Percentiles rank a stretch among this genome's conserved stretches.
phyloP scores from a whole-genome alignment of 495 filamentous ascomycete genomes.

The Hypoxylon crocopeplum region DNA sequence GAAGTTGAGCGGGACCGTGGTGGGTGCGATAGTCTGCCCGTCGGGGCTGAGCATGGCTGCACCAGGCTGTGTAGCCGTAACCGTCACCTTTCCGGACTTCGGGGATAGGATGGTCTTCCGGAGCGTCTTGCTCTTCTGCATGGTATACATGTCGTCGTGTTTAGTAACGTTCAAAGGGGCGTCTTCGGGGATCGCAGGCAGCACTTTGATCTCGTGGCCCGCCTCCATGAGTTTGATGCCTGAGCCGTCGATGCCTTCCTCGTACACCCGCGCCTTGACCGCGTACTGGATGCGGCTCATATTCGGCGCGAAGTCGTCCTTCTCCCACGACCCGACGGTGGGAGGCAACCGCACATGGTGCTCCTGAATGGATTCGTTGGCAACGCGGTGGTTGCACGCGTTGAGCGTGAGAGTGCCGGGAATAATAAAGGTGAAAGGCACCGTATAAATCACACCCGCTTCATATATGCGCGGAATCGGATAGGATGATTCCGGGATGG shows the following conservation, averaged over 20 bases:
- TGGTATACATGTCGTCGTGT: slow-evolving; percentile 67
- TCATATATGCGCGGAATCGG: slow-evolving; percentile 74
- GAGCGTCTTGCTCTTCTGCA: slow-evolving; percentile 77
- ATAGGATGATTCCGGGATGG: slow-evolving; percentile 70
- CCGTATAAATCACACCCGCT: slow-evolving; percentile 68
- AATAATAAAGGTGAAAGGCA: slow-evolving; percentile 89
- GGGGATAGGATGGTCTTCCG: slow-evolving; percentile 79
- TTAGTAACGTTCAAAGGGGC: slow-evolving; percentile 73
- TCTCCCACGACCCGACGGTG: slow-evolving; percentile 74
- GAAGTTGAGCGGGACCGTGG: slow-evolving; percentile 71
- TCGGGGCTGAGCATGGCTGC: slow-evolving; percentile 66
- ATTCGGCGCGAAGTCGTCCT: slow-evolving; percentile 81
- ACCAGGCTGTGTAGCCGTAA: slow-evolving; percentile 75
- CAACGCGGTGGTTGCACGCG: slow-evolving; percentile 54
- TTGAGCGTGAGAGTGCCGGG: slow-evolving; percentile 71
- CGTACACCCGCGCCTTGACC: slow-evolving; percentile 65
- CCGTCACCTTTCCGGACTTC: slow-evolving; percentile 75
- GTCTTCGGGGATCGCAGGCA: slow-evolving; percentile 76
- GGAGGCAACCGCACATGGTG: slow-evolving; percentile 84
- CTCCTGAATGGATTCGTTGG: slow-evolving; percentile 65
- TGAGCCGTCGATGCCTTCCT: slow-evolving; percentile 32
- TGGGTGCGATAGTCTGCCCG: slow-evolving; percentile 52
- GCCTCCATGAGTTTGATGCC: slow-evolving; percentile 51
- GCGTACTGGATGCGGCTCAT: slow-evolving; percentile 81
- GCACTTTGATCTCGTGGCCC: slow-evolving; percentile 70